Conservation (phyloP, 2,329 filamentous ascomycete species). For the Cephalotrichum gorgonifer region DNA sequence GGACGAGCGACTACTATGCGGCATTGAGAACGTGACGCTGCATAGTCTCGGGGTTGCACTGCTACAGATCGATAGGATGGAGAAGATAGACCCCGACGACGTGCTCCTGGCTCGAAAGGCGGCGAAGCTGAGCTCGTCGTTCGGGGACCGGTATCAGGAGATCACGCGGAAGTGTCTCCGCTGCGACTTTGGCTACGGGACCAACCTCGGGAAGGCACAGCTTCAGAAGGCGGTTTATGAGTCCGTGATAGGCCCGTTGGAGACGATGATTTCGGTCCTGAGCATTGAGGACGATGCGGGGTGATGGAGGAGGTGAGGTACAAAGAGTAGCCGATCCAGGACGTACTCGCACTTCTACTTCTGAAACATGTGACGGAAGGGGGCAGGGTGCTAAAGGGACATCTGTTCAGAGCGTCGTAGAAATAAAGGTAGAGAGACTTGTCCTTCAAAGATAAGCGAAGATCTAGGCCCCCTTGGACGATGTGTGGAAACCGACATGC, state of each 20-base stretch:
- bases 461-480: too few relatives aligned
- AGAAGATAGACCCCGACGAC: slow-evolving; percentile 11
- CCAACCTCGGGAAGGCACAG: slow-evolving; percentile 2
- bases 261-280: slow-evolving; percentile 9
- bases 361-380: too few relatives aligned
- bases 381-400: too few relatives aligned
- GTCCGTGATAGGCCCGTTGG: slow-evolving; percentile 4
- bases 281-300: slow-evolving; percentile 3
- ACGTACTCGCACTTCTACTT: too few relatives aligned
- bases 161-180: slow-evolving; percentile 15
- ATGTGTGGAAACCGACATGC: too few relatives aligned
- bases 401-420: too few relatives aligned
- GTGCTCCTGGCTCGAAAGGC: slow-evolving; percentile 12
- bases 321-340: too few relatives aligned
- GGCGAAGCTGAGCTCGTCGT: slow-evolving; percentile 1
- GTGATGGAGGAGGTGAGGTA: too few relatives aligned
- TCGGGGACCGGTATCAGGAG: slow-evolving; percentile 12
- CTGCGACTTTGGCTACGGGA: slow-evolving; percentile 14
- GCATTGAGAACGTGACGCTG: slow-evolving; percentile 14
- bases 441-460: too few relatives aligned
- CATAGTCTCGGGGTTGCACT: slow-evolving; percentile 16
- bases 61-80: slow-evolving; percentile 16
- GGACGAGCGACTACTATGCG: slow-evolving; percentile 8
- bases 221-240: slow-evolving; percentile 9
- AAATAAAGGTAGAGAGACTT: too few relatives aligned